Base-by-base conservation (phyloP, 371 early-diverging fungal species). In the Nosema muscidifuracis region DNA sequence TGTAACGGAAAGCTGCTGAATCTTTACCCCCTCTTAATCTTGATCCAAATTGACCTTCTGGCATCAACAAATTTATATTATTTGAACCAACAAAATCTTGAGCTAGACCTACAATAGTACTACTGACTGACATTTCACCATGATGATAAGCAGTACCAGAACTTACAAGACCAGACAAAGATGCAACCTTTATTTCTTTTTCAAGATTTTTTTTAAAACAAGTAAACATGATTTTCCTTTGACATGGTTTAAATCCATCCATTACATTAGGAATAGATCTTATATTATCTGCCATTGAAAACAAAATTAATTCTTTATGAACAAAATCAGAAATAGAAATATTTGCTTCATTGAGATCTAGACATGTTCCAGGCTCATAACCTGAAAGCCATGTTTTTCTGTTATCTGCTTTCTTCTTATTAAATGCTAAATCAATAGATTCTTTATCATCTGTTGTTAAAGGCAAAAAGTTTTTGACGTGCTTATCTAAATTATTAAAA, bases 211-310 rank as follows among this genome's bases (percentile, higher is more conserved):
- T 87, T 76, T 93, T 92, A 78, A 95, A 91, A 74, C 92, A 89
- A 34, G 89, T 87, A 85, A 87, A 99, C 43, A 98, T 77, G 40
- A 95, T 92, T 82, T 99, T 99, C 76, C 99, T 87, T 82, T 97
- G 97, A 26, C 94, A 95, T 2, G 98, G 98, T 82, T 99, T 99
- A 28, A 99, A 85, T 1, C 98, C 98, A 83, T 99, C 99, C 0
- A 97, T 88, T 9, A 91, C 85, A n/a, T 87, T 90, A 1, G 99
- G 99, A 74, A 99, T 97, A 0, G 94, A 93, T 40, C 98, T 88
- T 15, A 89, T 85, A 77, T 96, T 97, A 80, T 99, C 99, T 0
- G 95, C 95, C 86, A 95, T 91, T 22, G 89, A 89, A 85, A 95
- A 98, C 20, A 95, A 84, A 80, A 98, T 92, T 47, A 99, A 85